Evolutionary conservation across 2,329 filamentous ascomycete species (phyloP).

Genomic region (Arthrobotrys musiformis): DNA sequence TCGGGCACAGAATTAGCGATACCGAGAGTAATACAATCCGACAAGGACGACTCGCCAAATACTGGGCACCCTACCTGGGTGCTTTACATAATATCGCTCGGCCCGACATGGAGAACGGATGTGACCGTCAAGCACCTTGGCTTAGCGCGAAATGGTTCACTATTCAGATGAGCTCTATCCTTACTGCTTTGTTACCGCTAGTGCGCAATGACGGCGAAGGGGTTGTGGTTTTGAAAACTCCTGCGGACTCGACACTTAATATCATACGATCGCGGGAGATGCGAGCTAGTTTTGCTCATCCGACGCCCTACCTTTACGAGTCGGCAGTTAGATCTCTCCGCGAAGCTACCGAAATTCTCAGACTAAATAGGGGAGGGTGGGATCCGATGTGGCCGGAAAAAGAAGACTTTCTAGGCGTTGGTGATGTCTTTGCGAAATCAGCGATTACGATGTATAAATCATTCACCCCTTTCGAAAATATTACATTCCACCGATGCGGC

Average conservation of each 20-base stretch:
- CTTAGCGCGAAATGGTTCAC: background rate
- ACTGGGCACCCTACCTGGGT: slow-evolving; percentile 38
- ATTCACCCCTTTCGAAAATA: slow-evolving; percentile 16
- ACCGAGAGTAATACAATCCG: background rate
- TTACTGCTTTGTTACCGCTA: background rate
- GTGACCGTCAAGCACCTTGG: slow-evolving; percentile 1
- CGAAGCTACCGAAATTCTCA: background rate
- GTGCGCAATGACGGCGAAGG: slow-evolving; percentile 45
- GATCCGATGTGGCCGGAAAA: slow-evolving; percentile 23
- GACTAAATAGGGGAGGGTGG: background rate
- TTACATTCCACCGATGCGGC: slow-evolving; percentile 21
- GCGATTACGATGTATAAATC: slow-evolving; percentile 28
- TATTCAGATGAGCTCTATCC: background rate
- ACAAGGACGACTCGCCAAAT: slow-evolving; percentile 2
- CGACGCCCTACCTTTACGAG: slow-evolving; percentile 15
- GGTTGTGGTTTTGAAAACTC: slow-evolving; percentile 31
- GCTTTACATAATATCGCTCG: background rate
- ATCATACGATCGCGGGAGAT: slow-evolving; percentile 4
- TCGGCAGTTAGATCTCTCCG: background rate
- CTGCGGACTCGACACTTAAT: background rate
- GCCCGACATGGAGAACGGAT: background rate
- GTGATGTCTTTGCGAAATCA: slow-evolving; percentile 31
- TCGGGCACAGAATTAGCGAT: background rate
- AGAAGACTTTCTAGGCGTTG: background rate
- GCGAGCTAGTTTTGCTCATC: slow-evolving; percentile 12